Percentiles rank a stretch among this genome's conserved stretches.
phyloP scores from a whole-genome alignment of 2,329 filamentous ascomycete species.

The Chalaropsis ovoidea region DNA sequence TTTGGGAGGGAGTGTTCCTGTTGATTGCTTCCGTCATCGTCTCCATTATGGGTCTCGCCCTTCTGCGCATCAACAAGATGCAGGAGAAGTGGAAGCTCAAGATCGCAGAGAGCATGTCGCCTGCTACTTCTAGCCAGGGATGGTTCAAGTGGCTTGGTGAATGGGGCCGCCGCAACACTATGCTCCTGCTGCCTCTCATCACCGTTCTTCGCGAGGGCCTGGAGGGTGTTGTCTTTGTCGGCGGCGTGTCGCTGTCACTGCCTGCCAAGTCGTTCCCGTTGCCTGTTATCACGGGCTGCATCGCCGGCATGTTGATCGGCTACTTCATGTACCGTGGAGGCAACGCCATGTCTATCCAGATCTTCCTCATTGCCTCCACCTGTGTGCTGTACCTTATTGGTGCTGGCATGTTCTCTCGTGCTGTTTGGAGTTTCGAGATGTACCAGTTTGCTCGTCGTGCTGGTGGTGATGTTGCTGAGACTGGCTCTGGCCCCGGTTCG shows the following conservation, averaged over 20 bases:
- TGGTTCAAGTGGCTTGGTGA: constrained; percentile 32
- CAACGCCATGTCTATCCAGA: constrained; percentile 39
- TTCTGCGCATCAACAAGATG: constrained; percentile 65
- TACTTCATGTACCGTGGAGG: constrained; percentile 53
- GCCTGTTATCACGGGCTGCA: constrained; percentile 55
- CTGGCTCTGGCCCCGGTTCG: constrained; percentile 54
- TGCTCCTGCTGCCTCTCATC: constrained; percentile 69
- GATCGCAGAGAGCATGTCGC: constrained; percentile 50
- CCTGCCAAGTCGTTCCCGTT: constrained; percentile 61
- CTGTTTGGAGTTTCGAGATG: constrained; percentile 61
- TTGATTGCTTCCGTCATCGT: constrained; percentile 61
- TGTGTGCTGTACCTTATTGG: constrained; percentile 73
- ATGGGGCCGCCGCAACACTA: constrained; percentile 60
- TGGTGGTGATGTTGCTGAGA: constrained; percentile 44
- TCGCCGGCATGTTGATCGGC: constrained; percentile 52
- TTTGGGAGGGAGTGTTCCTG: constrained; percentile 64
- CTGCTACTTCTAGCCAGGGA: constrained; percentile 20
- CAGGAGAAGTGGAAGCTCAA: constrained; percentile 70
- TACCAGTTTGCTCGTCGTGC: constrained; percentile 46
- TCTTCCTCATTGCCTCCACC: constrained; percentile 68
- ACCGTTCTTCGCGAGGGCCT: constrained; percentile 68
- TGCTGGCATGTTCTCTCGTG: constrained; percentile 66
- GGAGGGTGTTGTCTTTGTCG: constrained; percentile 70
- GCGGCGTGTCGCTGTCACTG: constrained; percentile 59
- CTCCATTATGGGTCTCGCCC: constrained; percentile 58